Base-by-base conservation (phyloP, 345 rosid genomes). In the Litchi chinensis region DNA sequence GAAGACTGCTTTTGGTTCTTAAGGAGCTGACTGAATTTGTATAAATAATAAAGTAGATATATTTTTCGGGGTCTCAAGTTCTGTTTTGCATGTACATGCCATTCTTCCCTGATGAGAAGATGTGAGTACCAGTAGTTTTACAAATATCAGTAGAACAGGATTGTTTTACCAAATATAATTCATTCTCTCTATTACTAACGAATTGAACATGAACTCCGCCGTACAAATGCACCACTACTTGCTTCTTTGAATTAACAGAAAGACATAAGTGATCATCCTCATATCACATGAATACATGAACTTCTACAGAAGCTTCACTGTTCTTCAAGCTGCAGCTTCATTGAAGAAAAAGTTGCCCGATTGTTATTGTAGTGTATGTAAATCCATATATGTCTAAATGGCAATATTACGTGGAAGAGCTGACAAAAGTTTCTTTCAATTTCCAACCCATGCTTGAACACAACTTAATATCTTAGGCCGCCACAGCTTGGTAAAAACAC, bases 1-100 rank as follows among this genome's bases (percentile, higher is more conserved):
- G 40, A 70, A 60, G 56, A 72, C 70, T 21, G 43, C 80, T 19
- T 32, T 40, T 43, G 62, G 48, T 76, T 78, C 76, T 71, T 5
- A 10, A 64, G 40, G 8, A 15, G 21, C 15, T 10, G 66, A 41
- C n/a, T 12, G 10, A 6, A 10, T 13, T 72, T 59, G 56, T 32
- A 71, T 78, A 62, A 32, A 65, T 41, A 70, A 46, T 70, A 75
- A 37, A 73, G 24, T 40, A 48, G 44, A 72, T 13, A 26, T 11
- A 13, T 62, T 70, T 12, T 44, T 50, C 56, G 0, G 56, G 5
- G 56, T 57, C 3, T 18, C 37, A 3, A n/a, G 63, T 8, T 57
- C 6, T 18, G 62, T 0, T 56, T 56, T 56, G 62, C 62, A 56
- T 57, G 63, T 57, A 57, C 18, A 57, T n/a, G 19, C 10, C 63